Percentiles rank a stretch among this genome's conserved stretches.
Conservation (phyloP, 164 flowering plant genomes). For the Tetracentron sinense region DNA sequence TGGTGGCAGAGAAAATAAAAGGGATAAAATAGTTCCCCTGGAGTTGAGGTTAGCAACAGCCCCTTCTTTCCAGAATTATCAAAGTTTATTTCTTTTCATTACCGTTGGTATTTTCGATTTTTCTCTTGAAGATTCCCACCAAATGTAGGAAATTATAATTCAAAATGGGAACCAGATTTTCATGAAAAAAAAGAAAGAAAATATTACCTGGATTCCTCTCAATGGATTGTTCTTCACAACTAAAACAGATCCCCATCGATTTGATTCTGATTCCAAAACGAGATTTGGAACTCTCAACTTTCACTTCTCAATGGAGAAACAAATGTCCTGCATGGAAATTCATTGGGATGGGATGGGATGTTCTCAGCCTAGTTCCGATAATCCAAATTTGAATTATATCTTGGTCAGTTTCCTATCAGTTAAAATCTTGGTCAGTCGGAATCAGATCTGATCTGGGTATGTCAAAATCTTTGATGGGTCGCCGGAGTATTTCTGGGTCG, state of each 20-base stretch:
- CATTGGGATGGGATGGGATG: too few relatives aligned
- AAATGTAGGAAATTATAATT: neutral
- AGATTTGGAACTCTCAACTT: constrained; percentile 4
- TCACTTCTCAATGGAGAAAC: constrained; percentile 16
- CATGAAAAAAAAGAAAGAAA: neutral
- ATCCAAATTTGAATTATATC: too few relatives aligned
- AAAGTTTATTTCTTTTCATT: neutral
- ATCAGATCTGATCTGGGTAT: neutral
- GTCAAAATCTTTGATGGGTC: neutral
- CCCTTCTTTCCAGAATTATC: neutral
- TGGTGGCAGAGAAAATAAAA: too few relatives aligned
- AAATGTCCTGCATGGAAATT: too few relatives aligned
- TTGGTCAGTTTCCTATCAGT: neutral
- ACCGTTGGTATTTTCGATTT: neutral
- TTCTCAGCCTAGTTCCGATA: too few relatives aligned
- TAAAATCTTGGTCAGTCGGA: neutral
- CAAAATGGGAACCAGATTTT: neutral
- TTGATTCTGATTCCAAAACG: neutral
- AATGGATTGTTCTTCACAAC: constrained; percentile 11
- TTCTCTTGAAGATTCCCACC: neutral
- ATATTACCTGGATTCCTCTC: neutral
- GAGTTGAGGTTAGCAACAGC: neutral
- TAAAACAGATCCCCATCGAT: constrained; percentile 49
- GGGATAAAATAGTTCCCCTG: neutral
- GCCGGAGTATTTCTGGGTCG: neutral